Base-by-base conservation (phyloP, 805 yeast genomes). In the Scheffersomyces amazonensis region DNA sequence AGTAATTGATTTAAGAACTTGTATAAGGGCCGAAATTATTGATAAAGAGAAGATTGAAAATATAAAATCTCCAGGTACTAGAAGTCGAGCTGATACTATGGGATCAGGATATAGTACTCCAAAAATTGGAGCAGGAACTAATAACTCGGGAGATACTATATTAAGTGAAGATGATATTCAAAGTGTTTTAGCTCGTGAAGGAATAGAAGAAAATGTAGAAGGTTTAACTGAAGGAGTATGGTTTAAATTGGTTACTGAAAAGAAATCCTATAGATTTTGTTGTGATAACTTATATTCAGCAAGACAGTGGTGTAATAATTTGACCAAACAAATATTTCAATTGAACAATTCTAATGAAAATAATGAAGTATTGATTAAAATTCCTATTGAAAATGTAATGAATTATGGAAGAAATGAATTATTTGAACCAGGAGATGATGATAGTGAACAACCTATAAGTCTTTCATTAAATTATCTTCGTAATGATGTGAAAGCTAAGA, bases 221-320 rank as follows among this genome's bases (percentile, higher is more conserved):
- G 41, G 46, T 17, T 40, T 53, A 4, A 54, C 46, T 17, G 50
- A 57, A 2, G 70, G 68, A 1, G 63, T 58, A 3, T 78, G 82
- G 74, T 78, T 90, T 50, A 69, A 73, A 31, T 62, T 91, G 17
- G 58, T 72, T 2, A 80, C 88, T 2, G 78, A 73, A 30, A 67
- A 72, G 21, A 75, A 78, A 45, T 71, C 76, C 0, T 81, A 81
- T 56, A 70, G 73, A 29, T 84, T 90, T 48, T 73, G 75, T 44
- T 85, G 95, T 2, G 96, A 90, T 52, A 80, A 83, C 17, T 61
- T 76, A 12, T 79, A 72, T 43, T 65, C 82, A 5, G 97, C 97
- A 0, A 72, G 85, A 41, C 75, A 81, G 13, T 91, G 98, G 98
- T 81, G 78, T 32, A 80, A 81, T 36, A 64, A 74, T 8, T 60